Evolutionary conservation across 352 stramenopile genomes (phyloP).

Genomic region (Globisporangium mamillatum): DNA sequence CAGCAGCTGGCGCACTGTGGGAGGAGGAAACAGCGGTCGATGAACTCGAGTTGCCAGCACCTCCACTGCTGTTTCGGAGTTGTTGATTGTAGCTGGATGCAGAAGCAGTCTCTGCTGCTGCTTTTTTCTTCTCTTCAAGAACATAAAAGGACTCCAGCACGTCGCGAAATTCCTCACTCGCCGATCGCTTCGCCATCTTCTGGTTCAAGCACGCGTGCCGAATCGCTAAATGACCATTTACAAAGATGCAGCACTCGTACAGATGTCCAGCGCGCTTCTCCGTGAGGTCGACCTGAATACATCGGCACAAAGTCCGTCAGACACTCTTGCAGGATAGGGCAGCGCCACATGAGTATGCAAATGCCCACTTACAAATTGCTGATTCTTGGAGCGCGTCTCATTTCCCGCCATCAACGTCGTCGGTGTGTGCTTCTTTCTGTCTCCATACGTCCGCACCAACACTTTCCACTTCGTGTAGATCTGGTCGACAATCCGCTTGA

Average conservation of each 20-base stretch:
- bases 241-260: constrained; percentile 55
- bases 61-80: neutral
- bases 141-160: constrained; percentile 42
- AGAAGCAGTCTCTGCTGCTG: neutral
- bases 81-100: neutral
- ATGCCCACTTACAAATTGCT: constrained; percentile 16
- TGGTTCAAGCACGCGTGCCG: constrained; percentile 57
- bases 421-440: constrained; percentile 37
- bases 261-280: constrained; percentile 21
- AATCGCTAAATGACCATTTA: constrained; percentile 43
- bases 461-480: constrained; percentile 50
- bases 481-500: constrained; percentile 29
- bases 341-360: neutral
- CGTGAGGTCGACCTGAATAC: constrained; percentile 15
- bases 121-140: constrained; percentile 12
- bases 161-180: constrained; percentile 69
- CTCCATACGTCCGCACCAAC: constrained; percentile 45
- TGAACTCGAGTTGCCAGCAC: neutral
- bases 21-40: neutral
- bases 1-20: neutral
- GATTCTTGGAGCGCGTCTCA: constrained; percentile 49
- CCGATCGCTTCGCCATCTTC: constrained; percentile 73
- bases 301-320: neutral
- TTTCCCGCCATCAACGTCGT: constrained; percentile 68
- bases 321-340: constrained; percentile 1